Evolutionary conservation across 2,329 filamentous ascomycete genomes (phyloP), one percentile per base, ranked within the genome.

Genomic region (Microsporum ferrugineum): DNA sequence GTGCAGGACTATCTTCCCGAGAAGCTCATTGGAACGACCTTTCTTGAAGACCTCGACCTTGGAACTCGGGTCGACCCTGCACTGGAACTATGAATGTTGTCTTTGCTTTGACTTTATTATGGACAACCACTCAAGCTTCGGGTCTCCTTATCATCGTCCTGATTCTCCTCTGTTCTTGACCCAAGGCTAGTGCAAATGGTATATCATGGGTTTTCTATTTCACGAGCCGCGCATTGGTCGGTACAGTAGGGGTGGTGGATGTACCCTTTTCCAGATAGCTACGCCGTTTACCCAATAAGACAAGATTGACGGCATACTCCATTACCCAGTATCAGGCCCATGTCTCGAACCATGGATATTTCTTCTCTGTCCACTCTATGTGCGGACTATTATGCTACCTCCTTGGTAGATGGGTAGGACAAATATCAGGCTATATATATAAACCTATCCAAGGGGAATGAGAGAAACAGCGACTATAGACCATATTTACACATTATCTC

Each of bases 1-100:
- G 82, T 79, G 65, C 94, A 99, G 76, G 88, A 91, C 29, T 99
- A 97, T 73, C 74, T 99, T n/a, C 94, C 94, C 0, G 86, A 89
- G 8, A 82, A 82, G 60, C 73, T 99, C 5, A 72, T 78, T 39
- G 90, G 86, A 0, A 80, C 88, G 56, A 78, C 69, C 23, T 97
- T 97, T 69, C 73, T 97, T 41, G 90, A 95, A 69, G 85, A 91
- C 3, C 77, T 80, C 47, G 88, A 97, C 73, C 72, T 99, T 61
- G 92, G 92, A 1, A 86, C 82, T 0, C 84, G 87, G 67, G 73
- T 92, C 27, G 94, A 99, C 74, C 82, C 83, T 34, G 87, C 89
- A 65, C 67, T 88, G 1, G 33, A 27, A 5, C 29, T 27, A n/a
- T 53, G 49, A 53, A 33, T 31, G 14, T 27, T n/a, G 29, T 47